Percentiles rank a stretch among this genome's conserved stretches.
phyloP scores from a whole-genome alignment of 2,329 filamentous ascomycete genomes.

The Colletotrichum australisinense region DNA sequence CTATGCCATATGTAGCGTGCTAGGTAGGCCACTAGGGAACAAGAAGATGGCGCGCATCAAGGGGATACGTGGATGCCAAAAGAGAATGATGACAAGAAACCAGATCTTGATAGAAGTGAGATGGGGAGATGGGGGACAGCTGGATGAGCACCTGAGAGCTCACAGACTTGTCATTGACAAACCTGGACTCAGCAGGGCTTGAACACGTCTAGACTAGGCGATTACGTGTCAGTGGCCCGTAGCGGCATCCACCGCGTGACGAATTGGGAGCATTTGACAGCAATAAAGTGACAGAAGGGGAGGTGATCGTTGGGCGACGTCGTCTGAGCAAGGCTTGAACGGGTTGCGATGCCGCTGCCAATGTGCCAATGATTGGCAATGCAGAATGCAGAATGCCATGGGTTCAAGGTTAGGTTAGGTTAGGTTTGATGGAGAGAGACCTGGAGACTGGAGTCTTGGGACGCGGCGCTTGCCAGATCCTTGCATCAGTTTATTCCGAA shows the following conservation, averaged over 20 bases:
- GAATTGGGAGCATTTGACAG: slow-evolving; percentile 24
- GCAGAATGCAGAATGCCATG: slow-evolving; percentile 4
- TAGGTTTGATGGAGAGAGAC: slow-evolving; percentile 2
- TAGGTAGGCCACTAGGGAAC: not conserved
- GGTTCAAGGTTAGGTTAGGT: slow-evolving; percentile 7
- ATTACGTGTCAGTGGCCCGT: slow-evolving; percentile 33
- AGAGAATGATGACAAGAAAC: not conserved
- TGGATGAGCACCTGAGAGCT: not conserved
- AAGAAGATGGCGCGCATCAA: not conserved
- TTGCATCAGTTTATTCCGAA: slow-evolving; percentile 7
- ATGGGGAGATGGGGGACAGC: not conserved
- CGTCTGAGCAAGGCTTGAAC: not conserved
- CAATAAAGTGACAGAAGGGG: slow-evolving; percentile 23
- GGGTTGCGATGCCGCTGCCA: slow-evolving; percentile 16
- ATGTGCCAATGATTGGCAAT: slow-evolving; percentile 22
- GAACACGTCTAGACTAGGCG: slow-evolving; percentile 6
- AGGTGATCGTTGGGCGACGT: slow-evolving; percentile 18
- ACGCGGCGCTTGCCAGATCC: slow-evolving; percentile 24
- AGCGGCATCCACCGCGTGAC: slow-evolving; percentile 30
- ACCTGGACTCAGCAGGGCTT: not conserved
- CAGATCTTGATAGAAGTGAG: not conserved
- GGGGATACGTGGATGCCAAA: not conserved
- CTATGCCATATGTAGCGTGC: not conserved
- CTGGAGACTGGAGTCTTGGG: not conserved
- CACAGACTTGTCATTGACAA: not conserved